Base-by-base conservation (phyloP, 805 yeast species). In the Ogataea polymorpha region DNA sequence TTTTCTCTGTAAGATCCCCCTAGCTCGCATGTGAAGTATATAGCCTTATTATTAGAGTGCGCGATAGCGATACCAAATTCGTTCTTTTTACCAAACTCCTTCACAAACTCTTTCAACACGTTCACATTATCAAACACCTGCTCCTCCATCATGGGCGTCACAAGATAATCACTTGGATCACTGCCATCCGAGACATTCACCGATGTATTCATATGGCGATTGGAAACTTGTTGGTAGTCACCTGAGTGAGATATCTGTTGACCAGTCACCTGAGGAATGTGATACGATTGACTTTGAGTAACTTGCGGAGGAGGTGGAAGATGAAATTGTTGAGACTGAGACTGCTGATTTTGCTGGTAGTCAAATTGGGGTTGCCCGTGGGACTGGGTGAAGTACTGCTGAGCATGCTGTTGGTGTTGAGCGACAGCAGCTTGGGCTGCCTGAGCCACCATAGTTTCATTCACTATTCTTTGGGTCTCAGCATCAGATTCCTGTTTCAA, bases 21-120 rank as follows among this genome's bases (percentile, higher is more conserved):
- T 32, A 75, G 60, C 55, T 75, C 80, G 55, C 81, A 76, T 8
- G 80, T 76, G 56, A 74, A 76, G 56, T 76, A 76, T 45, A 76
- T 76, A 25, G 80, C 80, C 55, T 76, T 76, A 45, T 67, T 70
- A 56, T 76, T 76, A 25, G 79, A 74, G 58, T 76, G 80, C 20
- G 80, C 78, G 55, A 76, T 75, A 15, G 77, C 80, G 34, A 75
- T 76, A 5, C 80, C 80, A 60, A 76, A 75, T 36, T 77, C 79
- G 51, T 76, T 74, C 51, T 72, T 77, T 34, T 76, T 63, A 15
- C 79, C 79, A 62, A 75, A 76, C 44, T 75, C 80, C 38, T 68
- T 68, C 37, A 76, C 75, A 48, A 74, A 76, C 39, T 74, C 77
- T 47, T 74, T 74, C 49, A 76, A 63, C 35, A 71, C 76, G 18